Base-by-base conservation (phyloP, 2,329 filamentous ascomycete genomes). In the Corinectria fuckeliana region DNA sequence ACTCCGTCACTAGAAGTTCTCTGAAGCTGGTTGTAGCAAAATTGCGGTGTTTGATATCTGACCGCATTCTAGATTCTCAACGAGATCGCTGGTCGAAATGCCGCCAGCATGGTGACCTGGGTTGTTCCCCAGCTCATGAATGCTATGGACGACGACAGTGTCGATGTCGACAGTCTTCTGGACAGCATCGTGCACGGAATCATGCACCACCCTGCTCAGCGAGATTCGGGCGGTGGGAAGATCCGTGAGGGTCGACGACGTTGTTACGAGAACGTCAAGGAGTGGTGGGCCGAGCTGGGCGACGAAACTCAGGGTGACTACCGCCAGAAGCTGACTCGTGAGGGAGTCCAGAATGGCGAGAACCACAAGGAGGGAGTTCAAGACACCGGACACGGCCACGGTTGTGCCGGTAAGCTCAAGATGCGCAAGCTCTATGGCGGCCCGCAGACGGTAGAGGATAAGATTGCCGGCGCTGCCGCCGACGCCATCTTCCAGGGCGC, bases 281-380 rank as follows among this genome's bases (percentile, higher is more conserved):
- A 90, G 65, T 97, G 93, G 93, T 97, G 93, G 93, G 74, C 79
- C 38, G 79, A 85, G 54, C 87, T 92, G 78, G 79, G 80, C 50
- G 83, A 89, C 5, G 73, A 78, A 7, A 13, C 20, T 26, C 86
- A 87, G 58, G 80, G 91, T 13, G 85, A 87, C 30, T 87, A 95
- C 63, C 89, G 92, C 55, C 77, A 83, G 50, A 90, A 93, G 77
- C 84, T 97, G 44, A 91, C 89, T 68, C 88, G 92, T 16, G 82
- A 90, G 0, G 93, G 94, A 58, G 92, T 97, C 49, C 75, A 88
- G 73, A 81, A 86, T 45, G 91, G 91, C 14, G 82, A 89, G 61
- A 97, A 97, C 76, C 93, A 97, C 78, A 94, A 92, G 76, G 88
- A 92, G 68, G 92, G 91, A 25, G 89, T 94, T 10, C 78, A 92